Percentiles rank a stretch among this genome's conserved stretches.
Evolutionary conservation across 2,329 filamentous ascomycete species (phyloP).

Genomic region (Alternaria triticina): DNA sequence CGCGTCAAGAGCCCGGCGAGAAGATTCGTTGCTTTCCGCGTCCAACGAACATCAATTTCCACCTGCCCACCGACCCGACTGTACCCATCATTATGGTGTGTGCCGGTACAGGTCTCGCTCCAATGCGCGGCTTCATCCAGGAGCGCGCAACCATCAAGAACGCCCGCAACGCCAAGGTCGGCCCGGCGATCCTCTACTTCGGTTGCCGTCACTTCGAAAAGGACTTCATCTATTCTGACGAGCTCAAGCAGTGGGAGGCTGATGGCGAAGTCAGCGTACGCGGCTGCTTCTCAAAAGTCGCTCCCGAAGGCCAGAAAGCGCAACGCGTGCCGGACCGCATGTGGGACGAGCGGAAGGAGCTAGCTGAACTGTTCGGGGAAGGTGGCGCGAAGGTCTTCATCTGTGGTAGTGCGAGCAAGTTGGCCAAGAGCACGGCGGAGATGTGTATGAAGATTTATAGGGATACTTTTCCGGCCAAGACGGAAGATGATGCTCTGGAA

Average conservation of each 20-base stretch:
- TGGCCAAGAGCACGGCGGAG: slow-evolving; percentile 47
- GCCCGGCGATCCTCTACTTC: slow-evolving; percentile 65
- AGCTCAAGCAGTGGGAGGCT: slow-evolving; percentile 51
- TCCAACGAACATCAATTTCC: slow-evolving; percentile 12
- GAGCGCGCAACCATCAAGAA: slow-evolving; percentile 35
- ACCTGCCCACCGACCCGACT: slow-evolving; percentile 35
- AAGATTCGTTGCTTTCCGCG: slow-evolving; percentile 11
- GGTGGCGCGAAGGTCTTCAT: slow-evolving; percentile 63
- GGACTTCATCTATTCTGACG: slow-evolving; percentile 66
- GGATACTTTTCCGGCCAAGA: slow-evolving; percentile 4
- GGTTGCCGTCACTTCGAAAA: slow-evolving; percentile 62
- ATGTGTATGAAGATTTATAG: slow-evolving; percentile 32
- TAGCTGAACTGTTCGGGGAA: slow-evolving; percentile 50
- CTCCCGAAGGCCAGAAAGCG: slow-evolving; percentile 65
- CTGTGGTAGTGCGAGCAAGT: slow-evolving; percentile 62
- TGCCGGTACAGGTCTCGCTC: slow-evolving; percentile 40
- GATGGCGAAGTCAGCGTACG: slow-evolving; percentile 10
- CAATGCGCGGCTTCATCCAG: slow-evolving; percentile 42
- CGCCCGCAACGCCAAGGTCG: slow-evolving; percentile 50
- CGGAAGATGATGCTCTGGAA: slow-evolving; percentile 1
- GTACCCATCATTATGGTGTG: slow-evolving; percentile 57
- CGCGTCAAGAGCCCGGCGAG: slow-evolving; percentile 6
- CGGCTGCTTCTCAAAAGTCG: slow-evolving; percentile 62
- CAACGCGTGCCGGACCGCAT: slow-evolving; percentile 59
- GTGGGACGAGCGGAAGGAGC: slow-evolving; percentile 52